A percentile compares a stretch with the other conserved stretches of the same genome.
Conservation (phyloP, 2,329 filamentous ascomycete genomes). For the Mariannaea sp. region DNA sequence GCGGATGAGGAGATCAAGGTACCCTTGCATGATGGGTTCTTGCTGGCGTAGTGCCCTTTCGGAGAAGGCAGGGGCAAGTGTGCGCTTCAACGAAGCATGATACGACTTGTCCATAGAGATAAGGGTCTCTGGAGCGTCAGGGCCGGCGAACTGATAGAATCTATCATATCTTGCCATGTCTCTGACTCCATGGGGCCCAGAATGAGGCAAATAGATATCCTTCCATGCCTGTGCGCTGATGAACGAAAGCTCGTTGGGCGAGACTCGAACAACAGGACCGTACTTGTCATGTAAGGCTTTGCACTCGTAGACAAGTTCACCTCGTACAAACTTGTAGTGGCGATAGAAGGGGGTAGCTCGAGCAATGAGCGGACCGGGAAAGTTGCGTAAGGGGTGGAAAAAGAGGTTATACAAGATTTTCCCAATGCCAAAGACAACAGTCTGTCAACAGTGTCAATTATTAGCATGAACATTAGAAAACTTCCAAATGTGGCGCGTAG, state of each 20-base stretch:
- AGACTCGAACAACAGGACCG: background rate
- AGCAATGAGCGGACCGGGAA: background rate
- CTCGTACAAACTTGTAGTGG: background rate
- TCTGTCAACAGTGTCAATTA: background rate
- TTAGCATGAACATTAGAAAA: background rate
- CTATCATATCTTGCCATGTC: background rate
- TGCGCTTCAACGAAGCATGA: background rate
- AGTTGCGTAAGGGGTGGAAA: constrained; percentile 2
- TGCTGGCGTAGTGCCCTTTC: constrained; percentile 5
- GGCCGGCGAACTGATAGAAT: background rate
- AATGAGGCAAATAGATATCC: background rate
- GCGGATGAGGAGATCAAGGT: constrained; percentile 3
- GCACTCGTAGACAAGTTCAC: background rate
- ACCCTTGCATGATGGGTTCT: constrained; percentile 4
- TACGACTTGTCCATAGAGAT: background rate
- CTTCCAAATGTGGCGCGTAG: background rate
- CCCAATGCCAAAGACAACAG: background rate
- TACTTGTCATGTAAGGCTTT: constrained; percentile 3
- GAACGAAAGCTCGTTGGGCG: constrained; percentile 1
- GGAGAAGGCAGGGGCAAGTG: constrained; percentile 1
- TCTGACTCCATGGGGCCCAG: background rate
- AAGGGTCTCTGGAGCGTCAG: background rate
- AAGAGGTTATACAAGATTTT: background rate
- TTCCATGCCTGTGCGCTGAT: constrained; percentile 1
- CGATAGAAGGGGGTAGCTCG: constrained; percentile 5